phyloP scores from a whole-genome alignment of 1,284 basidiomycete genomes.

The Heliocybe sulcata region DNA sequence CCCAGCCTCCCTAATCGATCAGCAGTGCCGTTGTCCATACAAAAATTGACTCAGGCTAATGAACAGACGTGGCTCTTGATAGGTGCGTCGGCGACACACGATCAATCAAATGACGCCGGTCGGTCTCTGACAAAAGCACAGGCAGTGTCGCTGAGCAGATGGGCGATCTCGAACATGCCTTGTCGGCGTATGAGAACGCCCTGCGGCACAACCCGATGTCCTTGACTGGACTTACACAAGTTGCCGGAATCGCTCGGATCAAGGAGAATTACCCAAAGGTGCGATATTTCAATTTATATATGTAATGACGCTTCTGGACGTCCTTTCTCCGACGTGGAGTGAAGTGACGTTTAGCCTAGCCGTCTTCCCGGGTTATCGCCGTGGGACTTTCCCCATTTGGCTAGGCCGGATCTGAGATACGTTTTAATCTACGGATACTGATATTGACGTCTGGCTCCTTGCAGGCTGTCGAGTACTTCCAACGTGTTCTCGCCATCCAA shows the following conservation, averaged over 20 bases:
- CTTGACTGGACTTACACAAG: conserved; percentile 81
- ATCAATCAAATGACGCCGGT: conserved; percentile 5
- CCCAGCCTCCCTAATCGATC: conserved; percentile 35
- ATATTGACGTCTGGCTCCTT: conserved; percentile 18
- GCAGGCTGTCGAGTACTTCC: conserved; percentile 92
- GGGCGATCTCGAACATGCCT: conserved; percentile 84
- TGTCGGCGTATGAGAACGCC: conserved; percentile 87
- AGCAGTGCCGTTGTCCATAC: conserved; percentile 40
- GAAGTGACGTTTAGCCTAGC: not conserved
- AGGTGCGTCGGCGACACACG: conserved; percentile 39
- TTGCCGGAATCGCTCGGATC: conserved; percentile 86
- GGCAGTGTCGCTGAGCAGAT: conserved; percentile 89
- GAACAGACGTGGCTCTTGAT: conserved; percentile 92
- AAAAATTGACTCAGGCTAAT: conserved; percentile 77
- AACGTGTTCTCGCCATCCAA: conserved; percentile 82
- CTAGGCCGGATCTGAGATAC: conserved; percentile 4
- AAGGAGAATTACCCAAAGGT: conserved; percentile 84
- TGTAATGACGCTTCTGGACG: not conserved
- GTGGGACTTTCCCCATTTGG: conserved; percentile 1
- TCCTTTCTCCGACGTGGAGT: conserved; percentile 10
- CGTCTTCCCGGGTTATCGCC: not conserved
- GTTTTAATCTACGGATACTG: not conserved
- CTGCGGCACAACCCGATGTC: conserved; percentile 89
- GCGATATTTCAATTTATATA: conserved; percentile 23
- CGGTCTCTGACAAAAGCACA: conserved; percentile 25